A percentile compares a stretch with the other conserved stretches of the same genome.
Evolutionary conservation across 2,329 filamentous ascomycete genomes (phyloP).

Genomic region (Ophiostoma sp.): DNA sequence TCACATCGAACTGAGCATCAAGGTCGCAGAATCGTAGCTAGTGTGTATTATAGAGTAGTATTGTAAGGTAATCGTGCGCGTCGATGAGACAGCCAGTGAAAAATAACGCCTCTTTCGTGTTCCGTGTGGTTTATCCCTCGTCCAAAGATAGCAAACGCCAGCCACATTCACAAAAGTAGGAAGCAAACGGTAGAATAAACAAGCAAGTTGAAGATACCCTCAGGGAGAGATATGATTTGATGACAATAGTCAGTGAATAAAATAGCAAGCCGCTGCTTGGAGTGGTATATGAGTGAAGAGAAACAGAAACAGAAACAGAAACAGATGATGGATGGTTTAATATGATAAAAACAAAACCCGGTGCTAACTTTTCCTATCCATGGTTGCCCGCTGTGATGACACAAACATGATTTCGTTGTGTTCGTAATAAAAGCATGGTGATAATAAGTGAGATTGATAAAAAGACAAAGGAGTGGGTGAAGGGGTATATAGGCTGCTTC

Average conservation of each 20-base stretch:
- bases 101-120: no score
- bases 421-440: not conserved
- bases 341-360: not conserved
- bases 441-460: not conserved
- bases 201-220: no score
- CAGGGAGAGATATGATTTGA: not conserved
- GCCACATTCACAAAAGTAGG: not conserved
- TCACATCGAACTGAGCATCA: not conserved
- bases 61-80: not conserved
- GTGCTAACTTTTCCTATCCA: constrained; percentile 4
- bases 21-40: no score
- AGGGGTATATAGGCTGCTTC: constrained; percentile 12
- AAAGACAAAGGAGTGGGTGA: constrained; percentile 1
- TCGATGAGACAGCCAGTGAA: not conserved
- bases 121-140: not conserved
- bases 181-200: not conserved
- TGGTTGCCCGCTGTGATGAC: not conserved
- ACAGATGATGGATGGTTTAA: not conserved
- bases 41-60: no score
- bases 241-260: not conserved
- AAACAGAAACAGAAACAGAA: not conserved
- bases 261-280: not conserved
- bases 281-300: constrained; percentile 3
- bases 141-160: not conserved
- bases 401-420: not conserved